Percentiles rank a stretch among this genome's conserved stretches.
phyloP scores from a whole-genome alignment of 305 asterid genomes.

The Rubia peregrina region DNA sequence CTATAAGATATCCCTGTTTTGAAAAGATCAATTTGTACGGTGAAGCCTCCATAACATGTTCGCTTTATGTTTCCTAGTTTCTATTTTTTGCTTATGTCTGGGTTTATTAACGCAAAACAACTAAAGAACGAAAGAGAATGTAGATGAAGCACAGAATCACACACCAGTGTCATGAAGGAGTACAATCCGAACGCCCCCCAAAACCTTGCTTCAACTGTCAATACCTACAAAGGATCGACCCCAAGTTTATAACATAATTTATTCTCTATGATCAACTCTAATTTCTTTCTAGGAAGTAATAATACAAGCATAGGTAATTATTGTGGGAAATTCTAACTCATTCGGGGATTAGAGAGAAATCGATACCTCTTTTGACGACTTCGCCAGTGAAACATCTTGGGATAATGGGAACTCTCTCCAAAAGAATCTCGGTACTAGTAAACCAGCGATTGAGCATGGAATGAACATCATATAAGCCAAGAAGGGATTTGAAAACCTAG shows the following conservation, averaged over 20 bases:
- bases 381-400: constrained; percentile 42
- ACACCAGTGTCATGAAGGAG: constrained; percentile 69
- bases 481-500: constrained; percentile 74
- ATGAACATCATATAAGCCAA: constrained; percentile 85
- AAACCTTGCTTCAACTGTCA: constrained; percentile 77
- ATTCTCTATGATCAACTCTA: background rate
- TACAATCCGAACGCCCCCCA: constrained; percentile 99
- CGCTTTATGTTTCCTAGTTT: background rate
- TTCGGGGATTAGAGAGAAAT: constrained; percentile 18
- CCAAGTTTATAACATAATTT: constrained; percentile 4
- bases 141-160: constrained; percentile 21
- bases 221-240: constrained; percentile 43
- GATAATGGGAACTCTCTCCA: constrained; percentile 67
- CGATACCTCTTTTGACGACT: constrained; percentile 55
- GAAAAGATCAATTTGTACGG: constrained; percentile 27
- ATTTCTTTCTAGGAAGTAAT: background rate
- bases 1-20: constrained; percentile 66
- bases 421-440: constrained; percentile 63
- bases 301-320: background rate
- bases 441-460: constrained; percentile 86
- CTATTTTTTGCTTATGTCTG: background rate
- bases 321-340: constrained; percentile 4
- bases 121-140: background rate
- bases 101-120: background rate
- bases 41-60: constrained; percentile 9